Conservation (phyloP, 2,329 filamentous ascomycete genomes). For the Fusarium drepaniforme region DNA sequence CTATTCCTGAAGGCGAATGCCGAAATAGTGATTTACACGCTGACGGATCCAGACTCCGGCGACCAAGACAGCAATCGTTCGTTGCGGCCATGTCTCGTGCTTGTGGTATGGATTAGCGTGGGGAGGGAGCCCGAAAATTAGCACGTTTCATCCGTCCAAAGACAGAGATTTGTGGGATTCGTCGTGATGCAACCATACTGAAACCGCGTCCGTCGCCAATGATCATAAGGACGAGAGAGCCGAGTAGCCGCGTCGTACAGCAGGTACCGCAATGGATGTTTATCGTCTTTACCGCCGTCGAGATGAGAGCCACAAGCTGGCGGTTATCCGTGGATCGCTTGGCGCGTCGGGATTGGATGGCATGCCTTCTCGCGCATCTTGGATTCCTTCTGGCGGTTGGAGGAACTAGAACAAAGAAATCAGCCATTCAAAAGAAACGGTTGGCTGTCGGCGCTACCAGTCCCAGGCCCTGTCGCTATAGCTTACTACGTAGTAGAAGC, state of each 20-base stretch:
- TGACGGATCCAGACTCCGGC: conserved; percentile 15
- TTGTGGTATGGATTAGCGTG: conserved; percentile 37
- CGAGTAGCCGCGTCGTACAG: conserved; percentile 11
- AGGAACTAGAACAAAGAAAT: conserved; percentile 19
- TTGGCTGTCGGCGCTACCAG: conserved; percentile 17
- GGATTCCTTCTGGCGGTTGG: conserved; percentile 41
- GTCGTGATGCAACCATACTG: conserved; percentile 38
- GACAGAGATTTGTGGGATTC: conserved; percentile 28
- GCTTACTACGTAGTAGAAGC: not conserved
- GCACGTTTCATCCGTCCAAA: conserved; percentile 38
- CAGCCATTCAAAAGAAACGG: conserved; percentile 30
- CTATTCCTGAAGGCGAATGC: conserved; percentile 7
- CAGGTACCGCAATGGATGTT: conserved; percentile 5
- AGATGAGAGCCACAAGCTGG: conserved; percentile 15
- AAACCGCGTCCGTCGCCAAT: conserved; percentile 35
- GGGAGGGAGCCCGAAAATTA: conserved; percentile 38
- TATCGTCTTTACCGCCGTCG: conserved; percentile 20
- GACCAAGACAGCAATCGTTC: conserved; percentile 12
- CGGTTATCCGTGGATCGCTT: conserved; percentile 32
- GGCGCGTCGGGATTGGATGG: conserved; percentile 36
- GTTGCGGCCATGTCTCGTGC: conserved; percentile 13
- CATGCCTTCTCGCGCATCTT: conserved; percentile 17
- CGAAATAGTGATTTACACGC: conserved; percentile 36
- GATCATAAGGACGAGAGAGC: conserved; percentile 2
- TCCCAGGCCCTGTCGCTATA: not conserved